Percentiles rank a stretch among this genome's conserved stretches.
Evolutionary conservation across 2,329 filamentous ascomycete genomes (phyloP).

Genomic region (Cercospora zeae-maydis): DNA sequence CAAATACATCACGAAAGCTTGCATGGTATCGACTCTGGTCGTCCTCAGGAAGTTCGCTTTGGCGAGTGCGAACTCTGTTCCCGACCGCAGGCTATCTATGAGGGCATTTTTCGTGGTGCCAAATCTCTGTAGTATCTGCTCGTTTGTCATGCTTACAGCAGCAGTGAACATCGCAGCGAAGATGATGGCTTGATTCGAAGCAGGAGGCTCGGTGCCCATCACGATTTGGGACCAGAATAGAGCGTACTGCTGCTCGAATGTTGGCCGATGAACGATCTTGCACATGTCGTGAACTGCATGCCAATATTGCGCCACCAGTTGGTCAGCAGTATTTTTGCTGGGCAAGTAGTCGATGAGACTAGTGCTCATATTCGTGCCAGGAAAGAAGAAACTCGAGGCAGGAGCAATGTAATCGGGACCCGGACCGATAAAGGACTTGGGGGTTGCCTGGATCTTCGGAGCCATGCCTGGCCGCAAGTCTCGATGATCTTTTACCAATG

Average conservation of each 20-base stretch:
- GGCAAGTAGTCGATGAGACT: constrained; percentile 61
- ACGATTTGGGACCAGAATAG: constrained; percentile 63
- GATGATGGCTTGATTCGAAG: constrained; percentile 64
- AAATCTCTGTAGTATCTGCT: constrained; percentile 49
- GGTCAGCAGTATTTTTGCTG: constrained; percentile 55
- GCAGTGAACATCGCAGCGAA: constrained; percentile 68
- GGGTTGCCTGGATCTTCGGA: constrained; percentile 28
- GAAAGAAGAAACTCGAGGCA: constrained; percentile 65
- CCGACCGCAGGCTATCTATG: constrained; percentile 61
- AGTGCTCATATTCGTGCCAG: constrained; percentile 45
- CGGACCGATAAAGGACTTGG: constrained; percentile 57
- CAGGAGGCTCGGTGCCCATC: constrained; percentile 58
- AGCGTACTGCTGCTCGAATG: constrained; percentile 62
- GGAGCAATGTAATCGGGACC: constrained; percentile 65
- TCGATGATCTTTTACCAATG: constrained; percentile 20
- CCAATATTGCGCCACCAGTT: constrained; percentile 65
- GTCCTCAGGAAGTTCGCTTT: constrained; percentile 69
- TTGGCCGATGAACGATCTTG: constrained; percentile 63
- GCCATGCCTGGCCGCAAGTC: constrained; percentile 20
- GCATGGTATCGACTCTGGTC: constrained; percentile 69
- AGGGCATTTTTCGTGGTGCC: constrained; percentile 56
- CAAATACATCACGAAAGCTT: constrained; percentile 74
- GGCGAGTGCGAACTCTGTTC: constrained; percentile 63
- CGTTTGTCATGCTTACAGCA: constrained; percentile 58
- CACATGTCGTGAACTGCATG: constrained; percentile 64